A percentile compares a stretch with the other conserved stretches of the same genome.
These are phyloP conservation scores for Fusarium subtropicale DNA, from an alignment of 2,329 filamentous ascomycete genomes.

Conservation along the genomic window DNA sequence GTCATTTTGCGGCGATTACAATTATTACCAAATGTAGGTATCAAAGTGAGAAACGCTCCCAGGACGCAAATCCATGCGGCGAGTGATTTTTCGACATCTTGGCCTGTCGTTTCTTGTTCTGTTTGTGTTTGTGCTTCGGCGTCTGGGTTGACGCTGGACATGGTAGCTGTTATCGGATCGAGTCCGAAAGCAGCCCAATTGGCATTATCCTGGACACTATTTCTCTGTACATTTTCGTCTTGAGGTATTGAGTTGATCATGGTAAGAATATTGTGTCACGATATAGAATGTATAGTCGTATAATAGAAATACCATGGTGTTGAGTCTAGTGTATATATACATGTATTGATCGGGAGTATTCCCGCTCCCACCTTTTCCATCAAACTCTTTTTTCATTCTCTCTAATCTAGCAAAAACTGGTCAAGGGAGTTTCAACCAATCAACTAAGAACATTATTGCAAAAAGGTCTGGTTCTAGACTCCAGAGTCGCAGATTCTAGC, in stretches of 20 bases:
- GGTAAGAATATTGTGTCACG: background rate
- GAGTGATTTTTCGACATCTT: constrained; percentile 34
- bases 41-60: constrained; percentile 40
- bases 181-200: constrained; percentile 33
- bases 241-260: constrained; percentile 7
- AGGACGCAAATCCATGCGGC: constrained; percentile 44
- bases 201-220: constrained; percentile 8
- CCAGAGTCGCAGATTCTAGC: constrained; percentile 24
- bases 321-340: background rate
- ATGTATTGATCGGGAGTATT: constrained; percentile 22
- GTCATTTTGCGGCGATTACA: background rate
- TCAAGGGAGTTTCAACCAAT: background rate
- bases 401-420: background rate
- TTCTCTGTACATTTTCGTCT: background rate
- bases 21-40: constrained; percentile 43
- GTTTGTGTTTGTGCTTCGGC: constrained; percentile 26
- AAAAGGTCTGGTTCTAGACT: constrained; percentile 22
- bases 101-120: constrained; percentile 1
- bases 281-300: background rate
- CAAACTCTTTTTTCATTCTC: constrained; percentile 4
- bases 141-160: constrained; percentile 32
- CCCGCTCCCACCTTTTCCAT: constrained; percentile 5
- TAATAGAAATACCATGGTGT: background rate
- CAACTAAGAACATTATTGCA: background rate
- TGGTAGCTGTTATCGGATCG: constrained; percentile 31